These are phyloP conservation scores for Cytidiella melzeri DNA, from an alignment of 768 basidiomycete species.

Conservation along the genomic window DNA sequence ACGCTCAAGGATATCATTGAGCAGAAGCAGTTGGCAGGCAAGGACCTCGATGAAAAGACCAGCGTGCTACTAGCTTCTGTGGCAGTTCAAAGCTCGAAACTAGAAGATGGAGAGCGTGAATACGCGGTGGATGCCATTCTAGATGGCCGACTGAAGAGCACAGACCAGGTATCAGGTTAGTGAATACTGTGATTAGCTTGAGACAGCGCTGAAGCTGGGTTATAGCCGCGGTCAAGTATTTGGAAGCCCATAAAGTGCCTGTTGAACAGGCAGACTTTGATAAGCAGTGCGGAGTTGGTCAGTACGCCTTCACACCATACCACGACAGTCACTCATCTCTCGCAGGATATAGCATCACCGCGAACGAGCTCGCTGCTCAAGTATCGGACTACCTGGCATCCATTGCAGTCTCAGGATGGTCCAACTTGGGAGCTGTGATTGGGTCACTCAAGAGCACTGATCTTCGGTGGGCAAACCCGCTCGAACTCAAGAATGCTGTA, in stretches of 20 bases:
- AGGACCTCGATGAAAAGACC: conserved; percentile 67
- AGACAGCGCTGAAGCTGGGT: not conserved
- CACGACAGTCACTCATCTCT: conserved; percentile 6
- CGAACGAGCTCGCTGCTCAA: conserved; percentile 51
- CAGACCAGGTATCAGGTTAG: conserved; percentile 86
- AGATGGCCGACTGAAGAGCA: conserved; percentile 66
- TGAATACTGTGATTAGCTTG: conserved; percentile 2
- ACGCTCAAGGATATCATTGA: conserved; percentile 67
- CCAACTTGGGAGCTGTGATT: conserved; percentile 61
- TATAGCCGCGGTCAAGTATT: conserved; percentile 71
- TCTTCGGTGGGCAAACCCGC: conserved; percentile 76
- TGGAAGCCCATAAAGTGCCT: conserved; percentile 54
- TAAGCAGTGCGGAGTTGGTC: conserved; percentile 81
- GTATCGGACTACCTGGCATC: conserved; percentile 54
- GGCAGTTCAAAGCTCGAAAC: conserved; percentile 56
- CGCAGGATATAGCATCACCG: conserved; percentile 73
- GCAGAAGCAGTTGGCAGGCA: conserved; percentile 40
- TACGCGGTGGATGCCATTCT: conserved; percentile 66
- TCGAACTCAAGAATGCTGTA: conserved; percentile 78
- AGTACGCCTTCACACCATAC: conserved; percentile 22
- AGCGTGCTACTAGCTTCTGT: conserved; percentile 65
- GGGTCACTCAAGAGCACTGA: conserved; percentile 53
- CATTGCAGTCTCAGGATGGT: conserved; percentile 64
- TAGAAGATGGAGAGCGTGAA: conserved; percentile 48
- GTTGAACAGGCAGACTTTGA: conserved; percentile 70